A percentile compares a stretch with the other conserved stretches of the same genome.
Evolutionary conservation across 768 basidiomycete genomes (phyloP).

Genomic region (Russula olivacea): DNA sequence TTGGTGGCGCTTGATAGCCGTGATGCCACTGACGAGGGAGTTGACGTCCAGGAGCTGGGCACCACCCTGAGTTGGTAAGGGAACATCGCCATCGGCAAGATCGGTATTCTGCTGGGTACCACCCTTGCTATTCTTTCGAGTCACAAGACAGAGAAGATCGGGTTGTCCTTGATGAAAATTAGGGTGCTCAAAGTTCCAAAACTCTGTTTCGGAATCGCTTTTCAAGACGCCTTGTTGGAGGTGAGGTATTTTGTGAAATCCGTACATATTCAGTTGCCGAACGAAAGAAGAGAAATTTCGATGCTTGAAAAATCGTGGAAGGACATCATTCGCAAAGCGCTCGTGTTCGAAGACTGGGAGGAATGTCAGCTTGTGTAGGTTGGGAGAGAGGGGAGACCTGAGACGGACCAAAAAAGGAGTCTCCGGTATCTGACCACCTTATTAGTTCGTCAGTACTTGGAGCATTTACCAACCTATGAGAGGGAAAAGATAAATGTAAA

Average conservation of each 20-base stretch:
- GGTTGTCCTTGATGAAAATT: conserved; percentile 87
- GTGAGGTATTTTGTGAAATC: conserved; percentile 92
- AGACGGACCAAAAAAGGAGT: conserved; percentile 79
- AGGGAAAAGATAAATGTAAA: conserved; percentile 5
- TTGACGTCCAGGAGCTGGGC: conserved; percentile 69
- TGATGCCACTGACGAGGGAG: conserved; percentile 73
- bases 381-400: conserved; percentile 6
- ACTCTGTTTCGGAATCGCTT: conserved; percentile 72
- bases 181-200: conserved; percentile 88
- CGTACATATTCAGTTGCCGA: conserved; percentile 93
- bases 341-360: conserved; percentile 81
- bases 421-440: conserved; percentile 85
- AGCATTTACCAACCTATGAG: conserved; percentile 84
- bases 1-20: conserved; percentile 88
- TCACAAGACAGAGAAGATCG: conserved; percentile 80
- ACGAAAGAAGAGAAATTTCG: conserved; percentile 92
- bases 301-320: conserved; percentile 97
- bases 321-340: conserved; percentile 80
- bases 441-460: conserved; percentile 76
- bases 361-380: background rate
- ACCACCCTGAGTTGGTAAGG: conserved; percentile 30
- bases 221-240: conserved; percentile 91
- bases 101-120: conserved; percentile 17
- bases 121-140: conserved; percentile 57
- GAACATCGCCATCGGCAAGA: conserved; percentile 17